Evolutionary conservation across 805 yeast species (phyloP).

Genomic region (Yarrowia sp.): DNA sequence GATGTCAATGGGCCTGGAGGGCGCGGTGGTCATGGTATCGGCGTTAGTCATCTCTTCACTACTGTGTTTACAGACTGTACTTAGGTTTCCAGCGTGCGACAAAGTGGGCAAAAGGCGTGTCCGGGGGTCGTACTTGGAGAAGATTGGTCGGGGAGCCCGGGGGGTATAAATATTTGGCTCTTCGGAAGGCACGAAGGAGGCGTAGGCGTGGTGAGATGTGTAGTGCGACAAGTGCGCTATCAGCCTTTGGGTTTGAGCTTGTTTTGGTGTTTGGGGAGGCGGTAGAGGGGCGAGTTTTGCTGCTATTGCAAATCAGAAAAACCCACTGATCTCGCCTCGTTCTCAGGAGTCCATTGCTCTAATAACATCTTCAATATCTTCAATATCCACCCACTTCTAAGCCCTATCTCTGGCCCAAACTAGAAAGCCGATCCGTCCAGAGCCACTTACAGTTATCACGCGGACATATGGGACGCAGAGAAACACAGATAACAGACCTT

Average conservation of each 20-base stretch:
- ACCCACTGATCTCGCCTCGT: background rate
- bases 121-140: slow-evolving; percentile 13
- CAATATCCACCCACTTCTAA: background rate
- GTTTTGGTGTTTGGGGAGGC: too few relatives aligned
- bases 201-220: background rate
- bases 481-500: slow-evolving; percentile 7
- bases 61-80: slow-evolving; percentile 23
- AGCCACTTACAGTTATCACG: background rate
- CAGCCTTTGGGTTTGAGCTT: background rate
- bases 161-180: slow-evolving; percentile 21
- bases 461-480: slow-evolving; percentile 8
- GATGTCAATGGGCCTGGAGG: background rate
- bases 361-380: background rate
- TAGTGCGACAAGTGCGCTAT: background rate
- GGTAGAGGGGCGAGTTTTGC: background rate
- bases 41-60: slow-evolving; percentile 14
- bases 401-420: background rate
- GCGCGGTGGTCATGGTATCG: background rate
- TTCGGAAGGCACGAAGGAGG: slow-evolving; percentile 20
- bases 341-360: background rate
- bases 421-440: slow-evolving; percentile 13
- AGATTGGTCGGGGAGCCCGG: background rate
- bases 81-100: slow-evolving; percentile 22
- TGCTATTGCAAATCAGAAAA: background rate
- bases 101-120: slow-evolving; percentile 15